These are phyloP conservation scores for Sanghuangporus baumii DNA, from an alignment of 1,284 basidiomycete genomes.

Conservation along the genomic window DNA sequence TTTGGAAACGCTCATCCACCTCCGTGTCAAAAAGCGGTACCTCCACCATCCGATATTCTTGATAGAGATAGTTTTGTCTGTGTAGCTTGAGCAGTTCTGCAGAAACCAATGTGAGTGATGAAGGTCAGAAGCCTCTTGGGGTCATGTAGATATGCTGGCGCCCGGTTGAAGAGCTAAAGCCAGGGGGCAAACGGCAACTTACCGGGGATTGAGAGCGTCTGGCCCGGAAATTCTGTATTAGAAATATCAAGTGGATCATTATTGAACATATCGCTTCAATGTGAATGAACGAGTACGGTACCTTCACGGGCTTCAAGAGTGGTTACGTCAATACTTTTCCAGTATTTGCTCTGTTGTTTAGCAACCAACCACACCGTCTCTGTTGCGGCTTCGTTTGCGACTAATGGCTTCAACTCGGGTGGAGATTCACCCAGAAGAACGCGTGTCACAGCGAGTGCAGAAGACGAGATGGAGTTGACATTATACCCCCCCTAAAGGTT, in stretches of 20 bases:
- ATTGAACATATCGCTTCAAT: neutral
- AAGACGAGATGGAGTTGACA: slow-evolving; percentile 82
- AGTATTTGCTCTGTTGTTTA: slow-evolving; percentile 82
- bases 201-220: slow-evolving; percentile 65
- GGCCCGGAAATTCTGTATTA: slow-evolving; percentile 46
- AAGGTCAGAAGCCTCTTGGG: neutral
- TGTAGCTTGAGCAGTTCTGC: slow-evolving; percentile 81
- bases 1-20: slow-evolving; percentile 63
- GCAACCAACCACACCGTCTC: slow-evolving; percentile 87
- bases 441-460: slow-evolving; percentile 81
- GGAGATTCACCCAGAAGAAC: slow-evolving; percentile 86
- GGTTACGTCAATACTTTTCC: slow-evolving; percentile 81
- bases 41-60: slow-evolving; percentile 69
- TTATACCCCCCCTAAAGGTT: slow-evolving; percentile 86
- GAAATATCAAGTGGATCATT: neutral
- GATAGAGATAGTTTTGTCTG: slow-evolving; percentile 73
- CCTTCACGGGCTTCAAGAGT: slow-evolving; percentile 75
- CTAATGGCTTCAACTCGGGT: slow-evolving; percentile 61
- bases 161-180: neutral
- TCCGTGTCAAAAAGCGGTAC: slow-evolving; percentile 68
- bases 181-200: slow-evolving; percentile 13
- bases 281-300: slow-evolving; percentile 23
- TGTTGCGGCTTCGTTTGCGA: slow-evolving; percentile 73
- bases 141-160: neutral
- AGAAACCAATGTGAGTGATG: slow-evolving; percentile 3